Conservation (phyloP, 495 filamentous ascomycete species). For the Hamigera avellanea region DNA sequence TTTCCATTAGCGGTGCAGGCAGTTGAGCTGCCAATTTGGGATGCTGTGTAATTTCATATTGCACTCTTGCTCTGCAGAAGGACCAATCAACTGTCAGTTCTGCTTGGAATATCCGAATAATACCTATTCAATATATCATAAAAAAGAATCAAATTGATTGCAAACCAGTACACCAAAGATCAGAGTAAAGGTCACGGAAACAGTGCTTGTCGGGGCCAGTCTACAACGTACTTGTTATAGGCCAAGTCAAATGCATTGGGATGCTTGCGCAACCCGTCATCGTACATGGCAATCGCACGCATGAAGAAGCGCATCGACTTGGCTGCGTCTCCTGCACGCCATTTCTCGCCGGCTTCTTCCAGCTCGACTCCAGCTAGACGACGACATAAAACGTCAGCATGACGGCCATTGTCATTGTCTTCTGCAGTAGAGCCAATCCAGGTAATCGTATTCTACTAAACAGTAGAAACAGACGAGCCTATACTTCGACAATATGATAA, state of each 20-base stretch:
- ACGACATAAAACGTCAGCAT: neutral
- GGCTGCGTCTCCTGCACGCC: constrained; percentile 56
- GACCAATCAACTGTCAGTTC: constrained; percentile 7
- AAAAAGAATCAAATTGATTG: too few species aligned
- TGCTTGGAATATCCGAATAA: neutral
- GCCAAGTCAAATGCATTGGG: constrained; percentile 54
- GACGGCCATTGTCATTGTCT: too few species aligned
- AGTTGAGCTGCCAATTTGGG: constrained; percentile 43
- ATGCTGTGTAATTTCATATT: constrained; percentile 55
- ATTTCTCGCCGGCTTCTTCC: constrained; percentile 63
- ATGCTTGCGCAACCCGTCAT: constrained; percentile 45
- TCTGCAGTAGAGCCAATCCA: too few species aligned
- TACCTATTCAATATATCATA: too few species aligned
- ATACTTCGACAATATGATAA: neutral
- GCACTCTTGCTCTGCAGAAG: constrained; percentile 41
- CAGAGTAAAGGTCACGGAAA: too few species aligned
- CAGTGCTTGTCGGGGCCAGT: neutral
- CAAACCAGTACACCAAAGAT: too few species aligned
- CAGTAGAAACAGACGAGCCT: neutral
- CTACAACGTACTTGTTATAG: constrained; percentile 53
- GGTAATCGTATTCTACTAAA: too few species aligned
- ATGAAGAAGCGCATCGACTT: constrained; percentile 60
- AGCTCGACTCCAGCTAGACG: constrained; percentile 49
- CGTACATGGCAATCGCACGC: constrained; percentile 53
- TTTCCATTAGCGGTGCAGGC: constrained; percentile 33